phyloP scores from a whole-genome alignment of 139 green algal species.

The Protoeuglena noctilucae region DNA sequence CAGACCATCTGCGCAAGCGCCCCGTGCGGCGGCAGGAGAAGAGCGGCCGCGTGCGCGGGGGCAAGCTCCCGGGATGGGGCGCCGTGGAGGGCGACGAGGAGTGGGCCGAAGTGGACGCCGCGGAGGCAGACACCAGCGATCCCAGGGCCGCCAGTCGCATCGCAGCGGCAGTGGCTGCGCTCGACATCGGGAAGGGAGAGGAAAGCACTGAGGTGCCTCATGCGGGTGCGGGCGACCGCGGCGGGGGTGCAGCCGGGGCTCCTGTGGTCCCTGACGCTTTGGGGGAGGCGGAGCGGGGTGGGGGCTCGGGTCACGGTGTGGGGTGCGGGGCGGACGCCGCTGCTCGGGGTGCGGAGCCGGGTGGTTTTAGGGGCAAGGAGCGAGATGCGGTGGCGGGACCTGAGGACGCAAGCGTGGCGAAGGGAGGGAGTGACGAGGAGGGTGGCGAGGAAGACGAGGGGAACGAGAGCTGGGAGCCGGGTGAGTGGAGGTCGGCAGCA shows the following conservation, averaged over 20 bases:
- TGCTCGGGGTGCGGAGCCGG: background rate
- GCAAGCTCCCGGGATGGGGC: slow-evolving; percentile 62
- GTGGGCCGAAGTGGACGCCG: slow-evolving; percentile 34
- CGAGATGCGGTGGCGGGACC: no score
- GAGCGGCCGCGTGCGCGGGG: no score
- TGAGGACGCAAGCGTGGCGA: no score
- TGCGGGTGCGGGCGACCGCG: background rate
- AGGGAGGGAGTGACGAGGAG: background rate
- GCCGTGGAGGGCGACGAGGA: slow-evolving; percentile 46
- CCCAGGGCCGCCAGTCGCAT: slow-evolving; percentile 26
- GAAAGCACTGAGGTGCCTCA: slow-evolving; percentile 1
- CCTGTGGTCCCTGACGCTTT: slow-evolving; percentile 2
- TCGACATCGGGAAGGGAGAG: slow-evolving; percentile 14
- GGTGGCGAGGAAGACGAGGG: slow-evolving; percentile 13
- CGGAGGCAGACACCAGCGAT: slow-evolving; percentile 14
- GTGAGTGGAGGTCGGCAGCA: no score
- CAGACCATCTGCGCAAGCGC: no score
- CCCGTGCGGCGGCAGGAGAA: no score
- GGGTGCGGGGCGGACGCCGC: background rate
- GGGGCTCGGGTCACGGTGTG: background rate
- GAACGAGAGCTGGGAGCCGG: slow-evolving; percentile 30
- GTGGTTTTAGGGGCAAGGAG: background rate
- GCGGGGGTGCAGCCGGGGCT: slow-evolving; percentile 6
- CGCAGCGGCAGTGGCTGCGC: slow-evolving; percentile 14
- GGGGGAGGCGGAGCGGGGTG: background rate